A percentile compares a stretch with the other conserved stretches of the same genome.
These are phyloP conservation scores for Stenocarpella maydis DNA, from an alignment of 2,329 filamentous ascomycete genomes.

Conservation along the genomic window DNA sequence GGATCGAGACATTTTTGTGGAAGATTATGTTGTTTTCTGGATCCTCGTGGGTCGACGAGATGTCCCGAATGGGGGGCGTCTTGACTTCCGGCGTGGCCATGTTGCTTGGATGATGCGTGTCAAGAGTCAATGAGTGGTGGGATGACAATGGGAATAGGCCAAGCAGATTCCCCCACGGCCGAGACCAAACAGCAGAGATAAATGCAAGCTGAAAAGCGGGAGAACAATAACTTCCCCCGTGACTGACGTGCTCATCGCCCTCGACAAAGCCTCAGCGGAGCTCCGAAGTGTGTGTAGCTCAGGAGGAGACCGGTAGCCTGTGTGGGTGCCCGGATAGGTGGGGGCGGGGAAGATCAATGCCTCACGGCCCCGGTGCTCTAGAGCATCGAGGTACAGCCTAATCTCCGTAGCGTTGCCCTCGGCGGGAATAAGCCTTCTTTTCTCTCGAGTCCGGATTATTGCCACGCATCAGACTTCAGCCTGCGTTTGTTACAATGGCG, in stretches of 20 bases:
- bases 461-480: background rate
- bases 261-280: constrained; percentile 3
- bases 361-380: background rate
- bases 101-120: background rate
- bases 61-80: constrained; percentile 36
- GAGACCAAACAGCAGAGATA: background rate
- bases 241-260: background rate
- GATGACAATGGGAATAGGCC: background rate
- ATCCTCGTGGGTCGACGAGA: constrained; percentile 36
- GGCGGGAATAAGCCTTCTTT: no score
- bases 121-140: background rate
- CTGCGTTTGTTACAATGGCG: no score
- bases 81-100: constrained; percentile 31
- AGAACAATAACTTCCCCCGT: background rate
- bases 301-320: background rate
- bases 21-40: constrained; percentile 36
- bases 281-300: background rate
- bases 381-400: background rate
- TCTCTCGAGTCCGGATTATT: no score
- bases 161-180: background rate
- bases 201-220: background rate
- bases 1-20: constrained; percentile 43
- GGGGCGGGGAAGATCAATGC: constrained; percentile 36
- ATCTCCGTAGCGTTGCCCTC: background rate
- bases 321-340: constrained; percentile 33